A percentile compares a stretch with the other conserved stretches of the same genome.
Conservation (phyloP, 805 yeast genomes). For the Candida michaelii region DNA sequence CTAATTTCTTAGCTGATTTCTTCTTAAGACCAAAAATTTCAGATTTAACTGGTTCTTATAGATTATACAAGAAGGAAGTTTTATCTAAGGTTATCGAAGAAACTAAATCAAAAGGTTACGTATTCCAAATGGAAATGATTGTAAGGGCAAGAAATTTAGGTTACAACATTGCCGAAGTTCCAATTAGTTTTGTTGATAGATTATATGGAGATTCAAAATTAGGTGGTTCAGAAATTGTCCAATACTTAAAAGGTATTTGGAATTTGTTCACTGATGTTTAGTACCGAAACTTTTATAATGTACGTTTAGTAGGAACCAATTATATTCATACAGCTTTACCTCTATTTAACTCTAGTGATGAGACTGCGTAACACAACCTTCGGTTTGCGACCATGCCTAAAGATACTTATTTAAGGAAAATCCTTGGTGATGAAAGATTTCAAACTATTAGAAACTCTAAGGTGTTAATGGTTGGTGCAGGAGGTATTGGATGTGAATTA, state of each 20-base stretch:
- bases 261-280: constrained; percentile 61
- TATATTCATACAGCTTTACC: too few relatives aligned
- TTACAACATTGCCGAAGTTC: constrained; percentile 75
- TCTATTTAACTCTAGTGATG: too few relatives aligned
- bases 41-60: constrained; percentile 75
- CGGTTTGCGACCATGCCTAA: constrained; percentile 27
- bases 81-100: constrained; percentile 64
- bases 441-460: constrained; percentile 39
- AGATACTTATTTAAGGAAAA: constrained; percentile 42
- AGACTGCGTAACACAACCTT: too few relatives aligned
- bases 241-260: constrained; percentile 77
- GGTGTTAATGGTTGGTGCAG: constrained; percentile 88
- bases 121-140: constrained; percentile 88
- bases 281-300: background rate
- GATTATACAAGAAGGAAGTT: constrained; percentile 70
- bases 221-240: constrained; percentile 80
- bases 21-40: constrained; percentile 70
- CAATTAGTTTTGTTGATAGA: constrained; percentile 76
- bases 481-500: constrained; percentile 94
- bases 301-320: background rate
- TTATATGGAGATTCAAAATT: constrained; percentile 76
- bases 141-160: constrained; percentile 76
- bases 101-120: constrained; percentile 76
- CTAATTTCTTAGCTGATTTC: constrained; percentile 72
- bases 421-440: constrained; percentile 42